Percentiles rank a stretch among this genome's conserved stretches.
These are phyloP conservation scores for Lentinula edodes DNA, from an alignment of 768 basidiomycete species.

Conservation along the genomic window DNA sequence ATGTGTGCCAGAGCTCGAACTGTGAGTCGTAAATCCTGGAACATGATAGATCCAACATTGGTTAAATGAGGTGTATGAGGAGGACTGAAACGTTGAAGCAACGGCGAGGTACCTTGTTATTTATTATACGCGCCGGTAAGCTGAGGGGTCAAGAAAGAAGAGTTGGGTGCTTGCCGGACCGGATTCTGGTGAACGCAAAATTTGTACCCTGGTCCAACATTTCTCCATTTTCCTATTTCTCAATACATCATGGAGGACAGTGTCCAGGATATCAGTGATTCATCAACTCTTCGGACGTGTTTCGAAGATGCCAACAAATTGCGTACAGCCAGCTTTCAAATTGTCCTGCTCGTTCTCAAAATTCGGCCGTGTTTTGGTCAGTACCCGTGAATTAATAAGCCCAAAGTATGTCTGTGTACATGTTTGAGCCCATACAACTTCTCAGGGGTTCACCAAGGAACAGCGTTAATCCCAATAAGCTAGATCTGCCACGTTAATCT, in stretches of 20 bases:
- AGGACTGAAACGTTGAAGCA: too few relatives aligned
- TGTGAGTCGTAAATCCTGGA: neutral
- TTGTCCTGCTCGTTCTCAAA: neutral
- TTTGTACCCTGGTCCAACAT: neutral
- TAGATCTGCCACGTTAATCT: neutral
- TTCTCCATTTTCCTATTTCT: neutral
- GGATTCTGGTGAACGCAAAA: too few relatives aligned
- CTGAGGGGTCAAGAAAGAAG: too few relatives aligned
- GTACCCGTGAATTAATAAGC: neutral
- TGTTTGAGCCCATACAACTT: neutral
- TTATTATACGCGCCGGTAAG: too few relatives aligned
- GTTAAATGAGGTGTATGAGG: neutral
- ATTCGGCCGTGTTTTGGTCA: neutral
- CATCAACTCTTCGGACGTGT: neutral
- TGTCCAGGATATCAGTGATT: neutral
- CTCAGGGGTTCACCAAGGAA: neutral
- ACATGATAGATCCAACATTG: neutral
- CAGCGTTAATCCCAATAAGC: neutral
- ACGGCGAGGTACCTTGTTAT: too few relatives aligned
- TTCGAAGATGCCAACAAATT: neutral
- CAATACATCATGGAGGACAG: neutral
- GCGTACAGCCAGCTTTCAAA: neutral
- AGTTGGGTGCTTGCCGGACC: too few relatives aligned
- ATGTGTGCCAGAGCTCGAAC: neutral
- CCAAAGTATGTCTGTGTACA: neutral